Base-by-base conservation (phyloP, 1,284 basidiomycete species). In the Taiwanofungus camphoratus region DNA sequence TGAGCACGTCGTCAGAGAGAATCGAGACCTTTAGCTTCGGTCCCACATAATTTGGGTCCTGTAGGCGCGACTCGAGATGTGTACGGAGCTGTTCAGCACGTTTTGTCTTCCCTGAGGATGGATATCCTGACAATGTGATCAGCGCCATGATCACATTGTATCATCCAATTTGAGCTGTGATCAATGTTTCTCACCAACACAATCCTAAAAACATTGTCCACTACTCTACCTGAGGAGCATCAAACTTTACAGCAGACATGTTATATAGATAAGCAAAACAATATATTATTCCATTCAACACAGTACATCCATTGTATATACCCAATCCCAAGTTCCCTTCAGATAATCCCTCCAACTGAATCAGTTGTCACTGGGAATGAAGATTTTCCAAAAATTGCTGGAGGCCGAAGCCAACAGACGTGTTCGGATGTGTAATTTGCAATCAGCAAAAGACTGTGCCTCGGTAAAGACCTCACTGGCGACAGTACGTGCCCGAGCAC, bases 361-460 rank as follows among this genome's bases (percentile, higher is more conserved):
- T 38, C 38, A 41, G 52, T 38, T 42, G 16, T 51, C 48, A 51
- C 40, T 6, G 50, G 48, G 44, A 48, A 18, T 19, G 41, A 36
- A 49, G 52, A 49, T 52, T 59, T 56, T 54, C 60, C 60, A 62
- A 48, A 48, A 48, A 63, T 63, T 63, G 61, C 61, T 58, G 56
- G 52, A 60, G 49, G 59, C 60, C 60, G 55, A 63, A 63, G 59
- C 58, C 49, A 52, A 58, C 55, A 59, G 61, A 63, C 61, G 61
- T 52, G 60, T 63, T 61, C 61, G 61, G 61, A 63, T 61, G 60
- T 62, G 61, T 63, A 88, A 86, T 88, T 88, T 88, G 85, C 85
- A 88, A 88, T 84, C 81, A 88, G 85, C 85, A 87, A 88, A 86
- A 84, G 77, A 86, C 84, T 86, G 82, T 82, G 82, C 77, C 82